These are phyloP conservation scores for Colletotrichum tabaci DNA, from an alignment of 2,329 filamentous ascomycete species.

Conservation along the genomic window DNA sequence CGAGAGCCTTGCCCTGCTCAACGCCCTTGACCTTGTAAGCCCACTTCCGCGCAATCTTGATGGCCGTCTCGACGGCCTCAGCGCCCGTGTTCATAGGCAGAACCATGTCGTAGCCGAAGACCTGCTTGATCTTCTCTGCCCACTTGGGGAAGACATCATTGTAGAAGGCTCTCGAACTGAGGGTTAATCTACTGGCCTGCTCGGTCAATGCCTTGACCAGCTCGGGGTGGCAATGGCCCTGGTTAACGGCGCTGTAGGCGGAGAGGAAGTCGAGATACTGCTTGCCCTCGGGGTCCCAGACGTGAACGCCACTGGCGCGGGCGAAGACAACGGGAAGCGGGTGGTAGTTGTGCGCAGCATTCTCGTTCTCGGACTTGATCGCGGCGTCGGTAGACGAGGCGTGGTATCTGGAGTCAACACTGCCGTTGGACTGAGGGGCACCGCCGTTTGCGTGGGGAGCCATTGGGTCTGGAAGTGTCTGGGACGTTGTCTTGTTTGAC, in stretches of 20 bases:
- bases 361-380: conserved; percentile 85
- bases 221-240: conserved; percentile 97
- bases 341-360: conserved; percentile 98
- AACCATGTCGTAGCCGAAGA: conserved; percentile 98
- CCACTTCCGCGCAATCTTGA: conserved; percentile 98
- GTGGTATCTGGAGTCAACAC: conserved; percentile 69
- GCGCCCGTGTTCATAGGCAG: conserved; percentile 98
- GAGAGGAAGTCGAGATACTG: conserved; percentile 98
- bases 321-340: conserved; percentile 95
- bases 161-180: conserved; percentile 96
- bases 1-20: conserved; percentile 83
- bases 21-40: conserved; percentile 97
- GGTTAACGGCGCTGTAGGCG: conserved; percentile 97
- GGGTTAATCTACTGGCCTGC: conserved; percentile 89
- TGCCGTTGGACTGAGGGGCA: conserved; percentile 50
- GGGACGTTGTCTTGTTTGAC: conserved; percentile 14
- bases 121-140: conserved; percentile 89
- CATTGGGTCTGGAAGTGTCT: conserved; percentile 57
- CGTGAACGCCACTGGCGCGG: conserved; percentile 85
- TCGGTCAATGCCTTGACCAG: conserved; percentile 91
- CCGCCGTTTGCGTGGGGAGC: conserved; percentile 70
- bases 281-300: conserved; percentile 97
- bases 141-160: conserved; percentile 98
- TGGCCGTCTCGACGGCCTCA: conserved; percentile 94
- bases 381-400: conserved; percentile 83